Percentiles rank a stretch among this genome's conserved stretches.
These are phyloP conservation scores for Cercospora zeae-maydis DNA, from an alignment of 2,329 filamentous ascomycete genomes.

Conservation along the genomic window DNA sequence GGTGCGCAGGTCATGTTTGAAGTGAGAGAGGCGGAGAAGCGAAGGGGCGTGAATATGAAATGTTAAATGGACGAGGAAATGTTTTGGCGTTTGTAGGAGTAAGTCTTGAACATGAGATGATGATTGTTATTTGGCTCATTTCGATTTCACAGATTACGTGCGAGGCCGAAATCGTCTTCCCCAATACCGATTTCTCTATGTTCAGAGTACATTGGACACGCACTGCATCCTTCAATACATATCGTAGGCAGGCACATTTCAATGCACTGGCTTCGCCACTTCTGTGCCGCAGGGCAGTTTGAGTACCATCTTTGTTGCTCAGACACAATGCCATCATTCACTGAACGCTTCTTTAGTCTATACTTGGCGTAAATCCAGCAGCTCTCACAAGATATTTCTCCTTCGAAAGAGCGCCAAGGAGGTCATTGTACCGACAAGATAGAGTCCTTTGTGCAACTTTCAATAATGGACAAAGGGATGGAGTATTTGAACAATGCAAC, in stretches of 20 bases:
- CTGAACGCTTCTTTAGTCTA: neutral
- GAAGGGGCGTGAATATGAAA: slow-evolving; percentile 77
- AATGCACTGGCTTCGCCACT: too few relatives aligned
- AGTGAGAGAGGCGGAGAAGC: slow-evolving; percentile 76
- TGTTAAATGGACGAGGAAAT: slow-evolving; percentile 51
- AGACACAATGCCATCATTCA: neutral
- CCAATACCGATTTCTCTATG: neutral
- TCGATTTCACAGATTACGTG: neutral
- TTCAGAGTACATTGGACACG: neutral
- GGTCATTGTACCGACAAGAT: neutral
- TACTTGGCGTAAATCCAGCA: neutral
- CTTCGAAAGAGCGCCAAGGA: neutral
- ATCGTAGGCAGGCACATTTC: neutral
- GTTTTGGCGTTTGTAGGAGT: neutral
- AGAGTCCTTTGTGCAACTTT: neutral
- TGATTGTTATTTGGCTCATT: neutral
- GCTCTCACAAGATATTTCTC: neutral
- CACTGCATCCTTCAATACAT: neutral
- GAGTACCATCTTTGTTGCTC: neutral
- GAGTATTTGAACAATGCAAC: neutral
- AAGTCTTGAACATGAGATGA: neutral
- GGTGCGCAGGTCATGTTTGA: slow-evolving; percentile 96
- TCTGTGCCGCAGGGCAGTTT: neutral
- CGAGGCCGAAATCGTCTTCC: neutral
- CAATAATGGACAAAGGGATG: neutral